Base-by-base conservation (phyloP, 192 early-diverging fungal species). In the Gaertneriomyces semiglobifer region DNA sequence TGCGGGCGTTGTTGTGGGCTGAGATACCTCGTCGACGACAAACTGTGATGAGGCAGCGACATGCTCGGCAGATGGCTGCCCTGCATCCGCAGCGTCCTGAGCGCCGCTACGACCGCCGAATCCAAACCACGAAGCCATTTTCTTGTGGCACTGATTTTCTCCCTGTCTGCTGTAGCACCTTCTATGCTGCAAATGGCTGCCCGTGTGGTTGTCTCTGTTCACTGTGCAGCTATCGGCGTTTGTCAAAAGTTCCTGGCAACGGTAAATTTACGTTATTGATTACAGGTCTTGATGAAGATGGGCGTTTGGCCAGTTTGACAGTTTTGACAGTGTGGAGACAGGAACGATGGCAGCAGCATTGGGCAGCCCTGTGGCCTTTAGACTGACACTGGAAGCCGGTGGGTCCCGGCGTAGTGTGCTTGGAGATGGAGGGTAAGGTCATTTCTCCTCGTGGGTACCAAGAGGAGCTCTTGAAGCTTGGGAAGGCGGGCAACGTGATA, bases 401-500 rank as follows among this genome's bases (percentile, higher is more conserved):
- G 25, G 25, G 25, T 3, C 48, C 11, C 18, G 48, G 18, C 48
- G 12, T 50, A 18, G 12, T n/a, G 18, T 50, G 48, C 11, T 18
- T 18, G 11, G 12, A 0, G 18, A 50, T 18, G 48, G 12, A 50
- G 0, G 1, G 48, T 18, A 50, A 50, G 1, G 12, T 8, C 63
- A 33, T 53, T 50, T 18, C 41, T 11, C 57, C 66, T 10, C 66
- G 66, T 33, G 1, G 46, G 7, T 95, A 95, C 66, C 93, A 95
- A 71, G 64, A 77, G 50, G 80, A 88, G 12, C 72, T 95, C 42
- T 86, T 84, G 50, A 68, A 77, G 43, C 77, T 77, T 59, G 91
- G 92, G 1, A 74, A 84, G 44, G 62, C 66, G 7, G 75, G 77
- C 4, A 98, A 98, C 77, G 80, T 92, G 39, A 90, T 98, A 53